A percentile compares a stretch with the other conserved stretches of the same genome.
Conservation (phyloP, 371 early-diverging fungal genomes). For the Mucor circinelloides region DNA sequence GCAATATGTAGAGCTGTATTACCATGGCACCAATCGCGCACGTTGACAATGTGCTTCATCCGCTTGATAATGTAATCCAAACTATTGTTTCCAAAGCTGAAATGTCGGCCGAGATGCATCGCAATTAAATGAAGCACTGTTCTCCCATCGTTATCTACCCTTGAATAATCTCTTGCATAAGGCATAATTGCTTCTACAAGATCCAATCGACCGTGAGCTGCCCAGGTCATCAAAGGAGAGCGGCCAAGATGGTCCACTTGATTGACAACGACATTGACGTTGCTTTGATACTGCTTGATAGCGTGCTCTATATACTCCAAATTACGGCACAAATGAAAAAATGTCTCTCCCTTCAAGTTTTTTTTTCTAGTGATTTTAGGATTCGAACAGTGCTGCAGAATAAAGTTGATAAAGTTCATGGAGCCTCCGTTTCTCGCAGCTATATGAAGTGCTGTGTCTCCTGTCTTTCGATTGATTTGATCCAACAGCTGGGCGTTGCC, state of each 20-base stretch:
- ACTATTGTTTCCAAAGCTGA: slow-evolving; percentile 11
- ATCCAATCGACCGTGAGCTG: slow-evolving; percentile 37
- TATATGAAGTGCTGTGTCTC: slow-evolving; percentile 34
- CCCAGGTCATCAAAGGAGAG: slow-evolving; percentile 52
- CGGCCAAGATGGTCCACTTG: slow-evolving; percentile 29
- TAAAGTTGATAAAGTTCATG: slow-evolving; percentile 1
- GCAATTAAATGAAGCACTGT: slow-evolving; percentile 31
- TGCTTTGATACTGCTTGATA: not conserved
- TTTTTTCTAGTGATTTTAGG: slow-evolving; percentile 5
- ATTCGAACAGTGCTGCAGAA: not conserved
- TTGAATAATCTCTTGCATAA: not conserved
- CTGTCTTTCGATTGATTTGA: slow-evolving; percentile 9
- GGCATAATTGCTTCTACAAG: slow-evolving; percentile 28
- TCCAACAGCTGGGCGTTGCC: not conserved
- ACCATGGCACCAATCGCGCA: slow-evolving; percentile 33
- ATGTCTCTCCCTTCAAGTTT: slow-evolving; percentile 42
- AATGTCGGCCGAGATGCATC: not conserved
- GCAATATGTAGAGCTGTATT: slow-evolving; percentile 46
- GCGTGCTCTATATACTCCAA: slow-evolving; percentile 21
- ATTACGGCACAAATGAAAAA: slow-evolving; percentile 43
- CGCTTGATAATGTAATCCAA: slow-evolving; percentile 12
- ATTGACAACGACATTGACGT: slow-evolving; percentile 19
- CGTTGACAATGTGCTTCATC: slow-evolving; percentile 14
- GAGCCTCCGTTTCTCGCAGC: slow-evolving; percentile 14
- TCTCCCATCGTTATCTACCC: slow-evolving; percentile 23